Evolutionary conservation across 371 early-diverging fungal species (phyloP), one percentile per base, ranked within the genome.

Genomic region (Rhizopus sp.): DNA sequence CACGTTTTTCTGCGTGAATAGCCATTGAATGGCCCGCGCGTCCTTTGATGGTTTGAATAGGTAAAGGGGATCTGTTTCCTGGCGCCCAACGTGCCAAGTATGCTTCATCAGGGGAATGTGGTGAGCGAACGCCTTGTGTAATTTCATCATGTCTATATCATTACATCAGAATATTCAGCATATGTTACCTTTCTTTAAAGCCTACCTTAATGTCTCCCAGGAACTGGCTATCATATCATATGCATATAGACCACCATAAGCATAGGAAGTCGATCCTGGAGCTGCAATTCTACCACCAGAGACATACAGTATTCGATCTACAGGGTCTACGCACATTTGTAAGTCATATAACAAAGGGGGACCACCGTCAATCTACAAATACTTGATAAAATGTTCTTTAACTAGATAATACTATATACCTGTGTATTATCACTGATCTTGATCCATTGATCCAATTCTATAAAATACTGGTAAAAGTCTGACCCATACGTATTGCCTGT

Each of bases 11-110:
- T 0, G 88, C 74, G 64, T 96, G 91, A 4, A 94, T 79, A 1
- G 93, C 71, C 96, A 96, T 94, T 1, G 95, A 89, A 63, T 95
- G 96, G 13, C 93, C 93, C 34, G 93, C 86, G 23, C 97, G 86
- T 16, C 88, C 84, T 65, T 85, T 87, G 7, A 93, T 57, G n/a
- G 83, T 79, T 15, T 41, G 37, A 0, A 53, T 90, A 86, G 60
- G 13, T 3, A 17, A 7, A 1, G 17, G 15, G 7, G 89, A 94
- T 7, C 89, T 87, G n/a, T 87, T 80, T 49, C 88, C 87, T 8
- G 87, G 87, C 6, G 87, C 87, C 31, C 82, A 80, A 63, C 78
- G 71, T 58, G 82, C 84, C 45, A 82, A 72, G 55, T 83, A 88
- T 73, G 13, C 89, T 73, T 62, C 92, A 90, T 38, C 46, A 6